Evolutionary conservation across 768 basidiomycete species (phyloP).

Genomic region (Naganishia vaughanmartiniae): DNA sequence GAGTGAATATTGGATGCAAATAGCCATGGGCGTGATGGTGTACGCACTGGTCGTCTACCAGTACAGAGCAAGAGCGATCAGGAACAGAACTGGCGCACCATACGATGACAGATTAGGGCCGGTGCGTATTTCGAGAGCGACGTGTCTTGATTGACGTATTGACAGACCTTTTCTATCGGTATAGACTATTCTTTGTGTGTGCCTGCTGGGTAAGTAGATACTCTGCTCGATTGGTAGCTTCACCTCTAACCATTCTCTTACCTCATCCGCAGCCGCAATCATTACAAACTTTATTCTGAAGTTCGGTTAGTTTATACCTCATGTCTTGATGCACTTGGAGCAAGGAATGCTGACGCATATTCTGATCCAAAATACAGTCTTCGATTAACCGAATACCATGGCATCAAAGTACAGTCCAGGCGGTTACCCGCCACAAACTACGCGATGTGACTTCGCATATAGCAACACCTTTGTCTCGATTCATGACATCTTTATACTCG

Average conservation of each 20-base stretch:
- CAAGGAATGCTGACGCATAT: background rate
- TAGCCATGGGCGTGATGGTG: conserved; percentile 96
- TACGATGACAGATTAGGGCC: conserved; percentile 96
- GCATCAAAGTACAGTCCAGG: too few relatives aligned
- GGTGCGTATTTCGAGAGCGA: conserved; percentile 59
- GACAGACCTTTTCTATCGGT: background rate
- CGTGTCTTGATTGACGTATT: background rate
- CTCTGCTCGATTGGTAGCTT: background rate
- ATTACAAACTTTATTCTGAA: conserved; percentile 51
- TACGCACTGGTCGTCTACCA: conserved; percentile 95
- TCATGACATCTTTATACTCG: conserved; percentile 1
- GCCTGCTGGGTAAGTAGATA: conserved; percentile 35
- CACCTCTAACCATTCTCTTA: background rate
- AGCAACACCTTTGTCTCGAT: background rate
- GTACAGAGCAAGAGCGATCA: conserved; percentile 90
- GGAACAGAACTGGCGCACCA: conserved; percentile 83
- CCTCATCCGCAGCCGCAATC: conserved; percentile 35
- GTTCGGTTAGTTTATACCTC: conserved; percentile 34
- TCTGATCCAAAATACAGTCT: background rate
- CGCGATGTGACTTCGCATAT: background rate
- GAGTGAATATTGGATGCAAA: background rate
- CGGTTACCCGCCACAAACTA: too few relatives aligned
- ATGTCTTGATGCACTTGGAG: background rate
- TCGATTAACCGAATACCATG: background rate
- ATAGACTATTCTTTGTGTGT: conserved; percentile 45